Evolutionary conservation across 208 protist genomes (phyloP).

Genomic region (Wallacemonas sp.): DNA sequence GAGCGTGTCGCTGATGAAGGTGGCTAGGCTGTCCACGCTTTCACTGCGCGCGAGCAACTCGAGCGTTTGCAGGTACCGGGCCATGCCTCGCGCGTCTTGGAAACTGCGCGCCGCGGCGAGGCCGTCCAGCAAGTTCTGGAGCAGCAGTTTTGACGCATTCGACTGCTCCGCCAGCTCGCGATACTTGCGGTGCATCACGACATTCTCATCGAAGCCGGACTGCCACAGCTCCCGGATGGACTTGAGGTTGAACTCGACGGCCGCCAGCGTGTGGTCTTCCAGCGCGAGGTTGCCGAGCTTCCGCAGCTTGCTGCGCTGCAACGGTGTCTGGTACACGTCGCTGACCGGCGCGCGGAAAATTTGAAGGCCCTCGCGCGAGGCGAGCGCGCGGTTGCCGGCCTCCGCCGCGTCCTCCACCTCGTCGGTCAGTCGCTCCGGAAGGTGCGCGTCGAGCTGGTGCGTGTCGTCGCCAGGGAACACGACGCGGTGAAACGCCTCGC

Average conservation of each 20-base stretch:
- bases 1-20: conserved; percentile 64
- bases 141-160: conserved; percentile 49
- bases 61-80: conserved; percentile 67
- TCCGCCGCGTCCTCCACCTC: conserved; percentile 67
- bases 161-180: conserved; percentile 57
- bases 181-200: conserved; percentile 77
- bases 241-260: conserved; percentile 82
- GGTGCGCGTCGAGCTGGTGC: conserved; percentile 38
- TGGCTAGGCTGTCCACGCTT: conserved; percentile 53
- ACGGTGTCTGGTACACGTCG: conserved; percentile 68
- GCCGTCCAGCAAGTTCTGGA: conserved; percentile 80
- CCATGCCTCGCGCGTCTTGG: conserved; percentile 37
- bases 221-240: conserved; percentile 81
- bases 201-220: conserved; percentile 78
- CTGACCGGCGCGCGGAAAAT: conserved; percentile 77
- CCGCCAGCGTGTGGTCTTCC: conserved; percentile 60
- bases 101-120: conserved; percentile 72
- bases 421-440: conserved; percentile 53
- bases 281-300: conserved; percentile 43
- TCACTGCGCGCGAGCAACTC: conserved; percentile 81
- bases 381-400: conserved; percentile 55
- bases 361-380: conserved; percentile 37
- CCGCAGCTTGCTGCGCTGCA: conserved; percentile 34
- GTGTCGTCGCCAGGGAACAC: conserved; percentile 33
- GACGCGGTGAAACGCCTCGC: conserved; percentile 40